Evolutionary conservation across 2,329 filamentous ascomycete genomes (phyloP).

Genomic region (Penicillium sp.): DNA sequence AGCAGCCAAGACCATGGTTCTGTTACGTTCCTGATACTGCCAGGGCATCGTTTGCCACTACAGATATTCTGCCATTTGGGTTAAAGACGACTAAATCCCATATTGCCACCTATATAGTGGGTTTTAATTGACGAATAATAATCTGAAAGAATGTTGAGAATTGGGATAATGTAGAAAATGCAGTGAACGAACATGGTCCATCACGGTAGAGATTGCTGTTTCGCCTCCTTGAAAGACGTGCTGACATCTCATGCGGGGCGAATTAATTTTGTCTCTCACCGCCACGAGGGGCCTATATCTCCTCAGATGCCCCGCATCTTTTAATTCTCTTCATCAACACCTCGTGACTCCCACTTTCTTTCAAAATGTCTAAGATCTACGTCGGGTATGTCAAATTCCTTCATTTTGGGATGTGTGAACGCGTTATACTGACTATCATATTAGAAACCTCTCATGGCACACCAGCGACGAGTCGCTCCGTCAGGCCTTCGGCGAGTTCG

Average conservation of each 20-base stretch:
- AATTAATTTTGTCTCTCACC: conserved; percentile 5
- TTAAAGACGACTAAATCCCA: neutral
- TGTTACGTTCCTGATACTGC: neutral
- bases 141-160: neutral
- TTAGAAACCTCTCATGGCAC: conserved; percentile 13
- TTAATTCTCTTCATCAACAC: conserved; percentile 9
- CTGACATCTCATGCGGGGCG: neutral
- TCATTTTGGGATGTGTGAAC: neutral
- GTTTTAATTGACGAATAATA: neutral
- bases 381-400: conserved; percentile 8
- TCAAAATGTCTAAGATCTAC: conserved; percentile 16
- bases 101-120: neutral
- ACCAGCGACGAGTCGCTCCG: conserved; percentile 8
- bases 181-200: neutral
- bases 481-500: conserved; percentile 9
- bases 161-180: neutral
- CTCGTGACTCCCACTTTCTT: neutral
- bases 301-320: conserved; percentile 6
- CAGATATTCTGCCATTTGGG: neutral
- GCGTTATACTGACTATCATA: neutral
- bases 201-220: neutral
- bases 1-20: neutral
- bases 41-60: neutral
- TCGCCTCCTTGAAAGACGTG: neutral
- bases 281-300: conserved; percentile 4